phyloP scores from a whole-genome alignment of 371 early-diverging fungal species.

The Zychaea mexicana region DNA sequence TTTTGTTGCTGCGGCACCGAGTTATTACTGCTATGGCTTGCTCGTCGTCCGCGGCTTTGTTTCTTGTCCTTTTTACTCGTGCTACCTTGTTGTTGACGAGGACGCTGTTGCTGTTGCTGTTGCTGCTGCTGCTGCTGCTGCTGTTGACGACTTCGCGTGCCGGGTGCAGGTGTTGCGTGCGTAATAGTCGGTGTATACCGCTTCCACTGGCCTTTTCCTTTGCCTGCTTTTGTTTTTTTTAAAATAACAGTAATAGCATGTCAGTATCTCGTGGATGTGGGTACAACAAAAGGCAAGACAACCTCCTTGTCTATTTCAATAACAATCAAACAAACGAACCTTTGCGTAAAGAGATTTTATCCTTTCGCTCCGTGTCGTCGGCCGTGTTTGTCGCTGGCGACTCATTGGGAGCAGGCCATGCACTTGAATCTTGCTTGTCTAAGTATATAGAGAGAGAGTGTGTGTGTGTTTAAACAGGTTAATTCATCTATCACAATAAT shows the following conservation, averaged over 20 bases:
- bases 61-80: conserved; percentile 11
- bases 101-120: conserved; percentile 7
- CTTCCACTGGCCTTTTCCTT: conserved; percentile 64
- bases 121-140: conserved; percentile 21
- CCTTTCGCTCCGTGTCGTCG: conserved; percentile 40
- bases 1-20: neutral
- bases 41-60: conserved; percentile 10
- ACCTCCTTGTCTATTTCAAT: neutral
- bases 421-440: conserved; percentile 7
- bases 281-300: too few species aligned
- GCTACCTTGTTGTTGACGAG: conserved; percentile 1
- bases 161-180: conserved; percentile 46
- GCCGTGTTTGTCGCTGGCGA: conserved; percentile 18
- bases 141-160: conserved; percentile 12
- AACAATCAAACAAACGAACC: conserved; percentile 20
- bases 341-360: conserved; percentile 28
- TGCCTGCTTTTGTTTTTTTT: conserved; percentile 14
- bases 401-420: conserved; percentile 54
- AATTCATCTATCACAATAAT: neutral
- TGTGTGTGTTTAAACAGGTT: neutral
- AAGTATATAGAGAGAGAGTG: neutral
- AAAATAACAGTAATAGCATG: neutral
- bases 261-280: too few species aligned
- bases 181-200: conserved; percentile 62
- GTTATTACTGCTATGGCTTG: conserved; percentile 6